These are phyloP conservation scores for Phytophthora rubi DNA, from an alignment of 352 stramenopile genomes.

Conservation along the genomic window DNA sequence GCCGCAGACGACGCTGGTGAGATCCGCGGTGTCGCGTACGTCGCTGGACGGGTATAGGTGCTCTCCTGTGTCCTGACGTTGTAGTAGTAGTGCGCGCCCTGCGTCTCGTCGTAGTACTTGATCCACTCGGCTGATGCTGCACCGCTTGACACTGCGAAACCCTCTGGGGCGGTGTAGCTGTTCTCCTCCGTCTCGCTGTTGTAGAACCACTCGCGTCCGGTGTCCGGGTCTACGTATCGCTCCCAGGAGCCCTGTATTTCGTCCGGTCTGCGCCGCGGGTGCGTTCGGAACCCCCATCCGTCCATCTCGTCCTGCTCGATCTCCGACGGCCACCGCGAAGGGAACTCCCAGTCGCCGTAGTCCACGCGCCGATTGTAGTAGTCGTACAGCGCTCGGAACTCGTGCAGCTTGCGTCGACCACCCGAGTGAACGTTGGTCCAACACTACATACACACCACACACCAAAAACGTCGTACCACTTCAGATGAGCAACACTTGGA, in stretches of 20 bases:
- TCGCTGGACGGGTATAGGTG: slow-evolving; percentile 36
- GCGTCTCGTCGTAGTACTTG: slow-evolving; percentile 74
- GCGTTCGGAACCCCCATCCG: slow-evolving; percentile 76
- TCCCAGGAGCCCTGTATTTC: slow-evolving; percentile 64
- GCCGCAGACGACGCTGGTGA: slow-evolving; percentile 6
- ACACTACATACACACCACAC: slow-evolving; percentile 55
- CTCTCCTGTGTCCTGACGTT: slow-evolving; percentile 43
- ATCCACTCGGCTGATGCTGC: slow-evolving; percentile 36
- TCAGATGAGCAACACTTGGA: slow-evolving; percentile 18
- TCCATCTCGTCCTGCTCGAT: slow-evolving; percentile 89
- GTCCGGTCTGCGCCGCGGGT: slow-evolving; percentile 46
- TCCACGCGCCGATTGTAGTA: slow-evolving; percentile 92
- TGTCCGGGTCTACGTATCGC: slow-evolving; percentile 59
- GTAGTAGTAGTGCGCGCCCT: slow-evolving; percentile 70
- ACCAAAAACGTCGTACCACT: neutral
- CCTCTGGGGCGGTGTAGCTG: slow-evolving; percentile 53
- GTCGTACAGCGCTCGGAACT: slow-evolving; percentile 91
- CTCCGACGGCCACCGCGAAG: slow-evolving; percentile 90
- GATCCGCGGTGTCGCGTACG: slow-evolving; percentile 40
- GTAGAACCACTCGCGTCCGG: slow-evolving; percentile 69
- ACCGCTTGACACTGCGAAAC: slow-evolving; percentile 21
- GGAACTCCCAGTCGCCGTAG: slow-evolving; percentile 92
- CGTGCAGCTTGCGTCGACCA: slow-evolving; percentile 77
- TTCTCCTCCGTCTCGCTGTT: slow-evolving; percentile 68
- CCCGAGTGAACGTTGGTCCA: slow-evolving; percentile 88